These are phyloP conservation scores for Cyclocybe cylindracea DNA, from an alignment of 768 basidiomycete genomes.

Conservation along the genomic window DNA sequence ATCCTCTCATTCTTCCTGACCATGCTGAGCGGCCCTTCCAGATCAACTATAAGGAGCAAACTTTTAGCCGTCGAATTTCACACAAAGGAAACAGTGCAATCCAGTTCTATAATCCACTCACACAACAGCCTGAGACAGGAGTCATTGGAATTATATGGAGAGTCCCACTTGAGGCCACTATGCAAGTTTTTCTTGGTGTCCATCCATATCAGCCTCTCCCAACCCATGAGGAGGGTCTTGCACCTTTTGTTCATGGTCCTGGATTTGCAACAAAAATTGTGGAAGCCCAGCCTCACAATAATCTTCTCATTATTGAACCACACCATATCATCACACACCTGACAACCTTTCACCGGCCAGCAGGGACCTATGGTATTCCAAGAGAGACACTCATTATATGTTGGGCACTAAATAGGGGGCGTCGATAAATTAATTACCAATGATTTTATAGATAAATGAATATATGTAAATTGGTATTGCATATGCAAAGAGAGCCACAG, in stretches of 20 bases:
- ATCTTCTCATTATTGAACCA: slow-evolving; percentile 21
- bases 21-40: slow-evolving; percentile 8
- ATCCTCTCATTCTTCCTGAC: slow-evolving; percentile 12
- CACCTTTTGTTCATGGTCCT: slow-evolving; percentile 18
- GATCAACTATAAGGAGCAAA: slow-evolving; percentile 10
- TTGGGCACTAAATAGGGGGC: slow-evolving; percentile 20
- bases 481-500: too few relatives aligned
- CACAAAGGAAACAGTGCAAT: slow-evolving; percentile 24
- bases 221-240: slow-evolving; percentile 4
- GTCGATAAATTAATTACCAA: slow-evolving; percentile 4
- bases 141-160: slow-evolving; percentile 12
- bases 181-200: slow-evolving; percentile 21
- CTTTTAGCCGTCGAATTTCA: slow-evolving; percentile 18
- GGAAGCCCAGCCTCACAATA: slow-evolving; percentile 8
- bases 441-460: not conserved
- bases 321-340: slow-evolving; percentile 26
- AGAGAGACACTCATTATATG: slow-evolving; percentile 17
- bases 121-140: slow-evolving; percentile 10
- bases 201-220: slow-evolving; percentile 15
- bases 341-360: slow-evolving; percentile 12
- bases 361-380: slow-evolving; percentile 20
- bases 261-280: slow-evolving; percentile 16
- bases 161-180: slow-evolving; percentile 17
- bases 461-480: too few relatives aligned
- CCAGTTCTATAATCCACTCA: slow-evolving; percentile 17